Evolutionary conservation across 148 eudicot genomes (phyloP), one percentile per base, ranked within the genome.

Genomic region (Mesembryanthemum crystallinum): DNA sequence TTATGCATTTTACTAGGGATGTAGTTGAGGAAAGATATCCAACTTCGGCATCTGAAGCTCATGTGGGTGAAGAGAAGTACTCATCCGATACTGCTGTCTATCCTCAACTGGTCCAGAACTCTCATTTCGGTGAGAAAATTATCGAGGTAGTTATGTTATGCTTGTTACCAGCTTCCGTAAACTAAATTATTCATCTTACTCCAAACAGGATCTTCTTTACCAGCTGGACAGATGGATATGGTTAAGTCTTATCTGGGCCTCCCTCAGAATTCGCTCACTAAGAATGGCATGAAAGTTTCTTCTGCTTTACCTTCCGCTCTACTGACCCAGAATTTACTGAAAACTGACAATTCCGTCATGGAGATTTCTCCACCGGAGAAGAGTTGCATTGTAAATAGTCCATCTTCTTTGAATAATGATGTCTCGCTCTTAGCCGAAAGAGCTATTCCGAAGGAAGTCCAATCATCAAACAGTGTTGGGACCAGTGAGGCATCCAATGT

Each of bases 401-500:
- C 88, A 52, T 66, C 86, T 71, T 80, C 88, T 80, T 81, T 84
- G 55, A 66, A 35, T 35, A 35, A 73, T 14, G 76, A 75, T 69
- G 80, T 61, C 60, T 69, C 72, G 30, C 57, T 73, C 75, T 61
- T 86, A 59, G 52, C 88, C 67, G 84, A 72, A 75, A 81, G 71
- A 80, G 73, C 81, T 79, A 68, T 76, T 77, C 64, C 82, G 52
- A 77, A 79, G 77, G 92, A 82, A 81, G 84, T 74, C 83, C 86
- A 78, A 24, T 84, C 92, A 64, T 86, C 91, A 78, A 84, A 86
- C 69, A 86, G 89, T 85, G 82, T 78, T 58, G 84, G 86, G 66
- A 84, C 88, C 52, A 83, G 92, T 86, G 95, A 85, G 78, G 85
- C 71, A 42, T 92, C 95, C 42, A 86, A 90, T 72, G 67, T 85